Base-by-base conservation (phyloP, 2,329 filamentous ascomycete genomes). In the Arthrinium phaeospermum region DNA sequence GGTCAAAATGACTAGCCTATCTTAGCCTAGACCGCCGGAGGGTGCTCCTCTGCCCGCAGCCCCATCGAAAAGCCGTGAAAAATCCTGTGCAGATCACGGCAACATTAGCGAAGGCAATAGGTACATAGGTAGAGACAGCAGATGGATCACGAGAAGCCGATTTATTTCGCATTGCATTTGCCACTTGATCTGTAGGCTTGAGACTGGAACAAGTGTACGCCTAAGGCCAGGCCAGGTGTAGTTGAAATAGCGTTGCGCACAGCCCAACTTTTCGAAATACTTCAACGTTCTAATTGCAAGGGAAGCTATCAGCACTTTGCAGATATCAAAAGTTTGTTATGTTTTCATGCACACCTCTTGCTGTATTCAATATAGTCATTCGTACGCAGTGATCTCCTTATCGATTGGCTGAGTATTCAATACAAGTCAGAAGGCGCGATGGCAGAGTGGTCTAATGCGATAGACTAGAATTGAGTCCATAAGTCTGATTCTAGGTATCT, bases 361-460 rank as follows among this genome's bases (percentile, higher is more conserved):
- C 1, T 24, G 10, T 0, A 24, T 13, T 2, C 24, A 13, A 49
- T 51, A 57, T 57, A 34, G 27, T 16, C 2, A 27, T 6, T 16
- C 24, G 7, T 53, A 53, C 1, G 4, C 4, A 2, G 0, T 1
- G 10, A 30, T 14, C 1, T 16, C 3, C 30, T 30, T 16, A 49
- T 53, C n/a, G 19, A 53, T 27, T 41, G 37, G 37, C 27, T 30
- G 27, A 30, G 24, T 51, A 27, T 13, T n/a, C 49, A 4, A 13
- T 22, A 14, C 19, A 51, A 4, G 2, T 19, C 27, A 34, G n/a
- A 30, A 27, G 57, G 57, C 57, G 57, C 57, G 57, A 64, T 64
- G 57, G 57, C 57, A 41, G 57, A 64, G 57, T 64, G 57, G 57
- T 64, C 53, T 64, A 64, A 41, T 41, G 57, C 57, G 57, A 64